Percentiles rank a stretch among this genome's conserved stretches.
Conservation (phyloP, 2,329 filamentous ascomycete species). For the Sphaerulina musiva region DNA sequence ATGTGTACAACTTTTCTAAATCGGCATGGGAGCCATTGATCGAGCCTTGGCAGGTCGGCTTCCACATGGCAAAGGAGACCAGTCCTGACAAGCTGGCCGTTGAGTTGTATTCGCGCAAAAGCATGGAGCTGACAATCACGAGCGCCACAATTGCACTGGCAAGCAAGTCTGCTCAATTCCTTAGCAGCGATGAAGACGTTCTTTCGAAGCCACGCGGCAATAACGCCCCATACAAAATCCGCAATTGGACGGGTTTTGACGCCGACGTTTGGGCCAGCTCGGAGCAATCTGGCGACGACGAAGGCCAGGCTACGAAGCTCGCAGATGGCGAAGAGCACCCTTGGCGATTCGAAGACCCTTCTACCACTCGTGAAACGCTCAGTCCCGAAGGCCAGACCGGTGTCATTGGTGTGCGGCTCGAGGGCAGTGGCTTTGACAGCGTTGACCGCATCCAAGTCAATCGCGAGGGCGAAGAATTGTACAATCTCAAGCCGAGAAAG, state of each 20-base stretch:
- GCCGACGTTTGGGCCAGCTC: conserved; percentile 76
- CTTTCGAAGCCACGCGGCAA: conserved; percentile 85
- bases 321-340: conserved; percentile 84
- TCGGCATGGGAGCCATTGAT: conserved; percentile 96
- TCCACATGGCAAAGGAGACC: conserved; percentile 75
- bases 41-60: conserved; percentile 92
- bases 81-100: conserved; percentile 71
- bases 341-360: conserved; percentile 96
- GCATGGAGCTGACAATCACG: conserved; percentile 84
- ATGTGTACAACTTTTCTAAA: conserved; percentile 98
- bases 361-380: conserved; percentile 89
- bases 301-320: conserved; percentile 67
- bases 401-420: conserved; percentile 73
- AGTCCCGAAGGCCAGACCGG: conserved; percentile 75
- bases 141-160: conserved; percentile 88
- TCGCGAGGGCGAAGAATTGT: conserved; percentile 88
- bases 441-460: conserved; percentile 83
- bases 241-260: conserved; percentile 93
- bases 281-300: conserved; percentile 50
- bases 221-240: conserved; percentile 86
- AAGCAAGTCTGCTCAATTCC: conserved; percentile 86
- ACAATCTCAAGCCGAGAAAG: conserved; percentile 79
- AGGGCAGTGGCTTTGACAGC: conserved; percentile 89
- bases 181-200: conserved; percentile 82
- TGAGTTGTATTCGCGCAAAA: conserved; percentile 81